phyloP scores from a whole-genome alignment of 106 monocot species.

The Apostasia ramifera region DNA sequence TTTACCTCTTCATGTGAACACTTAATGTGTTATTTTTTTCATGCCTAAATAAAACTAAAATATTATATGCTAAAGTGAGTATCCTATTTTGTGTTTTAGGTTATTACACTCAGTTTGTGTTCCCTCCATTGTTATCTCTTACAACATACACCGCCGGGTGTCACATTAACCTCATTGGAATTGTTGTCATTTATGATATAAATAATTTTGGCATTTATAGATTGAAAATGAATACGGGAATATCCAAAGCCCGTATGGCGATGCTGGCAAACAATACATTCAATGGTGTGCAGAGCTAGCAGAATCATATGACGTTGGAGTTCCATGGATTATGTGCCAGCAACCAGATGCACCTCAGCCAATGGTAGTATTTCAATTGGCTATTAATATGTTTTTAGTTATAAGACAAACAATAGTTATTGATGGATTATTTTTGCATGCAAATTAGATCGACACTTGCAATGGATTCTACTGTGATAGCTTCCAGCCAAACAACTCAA shows the following conservation, averaged over 20 bases:
- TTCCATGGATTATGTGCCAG: constrained; percentile 43
- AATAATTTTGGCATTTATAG: constrained; percentile 7
- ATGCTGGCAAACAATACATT: constrained; percentile 20
- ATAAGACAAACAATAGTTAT: too few species aligned
- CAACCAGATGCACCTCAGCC: constrained; percentile 26
- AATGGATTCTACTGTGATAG: constrained; percentile 51
- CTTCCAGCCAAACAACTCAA: constrained; percentile 38
- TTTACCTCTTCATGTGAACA: too few species aligned
- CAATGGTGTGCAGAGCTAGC: constrained; percentile 28
- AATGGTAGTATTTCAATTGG: constrained; percentile 12
- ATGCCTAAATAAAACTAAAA: too few species aligned
- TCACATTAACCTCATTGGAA: too few species aligned
- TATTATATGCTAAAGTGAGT: too few species aligned
- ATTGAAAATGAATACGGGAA: constrained; percentile 42
- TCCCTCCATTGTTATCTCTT: too few species aligned
- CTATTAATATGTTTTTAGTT: neutral
- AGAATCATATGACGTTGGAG: constrained; percentile 16
- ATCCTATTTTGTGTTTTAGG: too few species aligned
- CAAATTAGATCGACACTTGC: constrained; percentile 59
- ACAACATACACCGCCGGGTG: too few species aligned
- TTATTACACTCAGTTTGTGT: too few species aligned
- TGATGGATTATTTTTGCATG: neutral
- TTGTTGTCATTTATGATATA: too few species aligned
- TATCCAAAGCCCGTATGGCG: constrained; percentile 1
- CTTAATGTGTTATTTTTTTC: too few species aligned